Evolutionary conservation across 768 basidiomycete genomes (phyloP).

Genomic region (Glaciozyma antarctica): DNA sequence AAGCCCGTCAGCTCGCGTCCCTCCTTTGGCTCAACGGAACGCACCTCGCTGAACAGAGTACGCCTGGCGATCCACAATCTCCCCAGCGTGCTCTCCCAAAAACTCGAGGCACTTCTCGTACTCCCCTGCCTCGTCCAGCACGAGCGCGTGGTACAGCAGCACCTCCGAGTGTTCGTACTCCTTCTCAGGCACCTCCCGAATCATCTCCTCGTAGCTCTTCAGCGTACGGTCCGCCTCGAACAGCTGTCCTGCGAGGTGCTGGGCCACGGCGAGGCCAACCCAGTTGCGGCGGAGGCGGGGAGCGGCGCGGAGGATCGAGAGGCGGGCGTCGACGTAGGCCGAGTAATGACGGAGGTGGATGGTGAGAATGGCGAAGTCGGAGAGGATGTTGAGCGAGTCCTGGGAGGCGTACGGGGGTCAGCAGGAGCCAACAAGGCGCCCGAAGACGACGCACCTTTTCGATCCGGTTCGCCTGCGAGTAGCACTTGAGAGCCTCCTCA

Average conservation of each 20-base stretch:
- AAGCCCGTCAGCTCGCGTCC: slow-evolving; percentile 6
- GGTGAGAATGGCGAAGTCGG: slow-evolving; percentile 80
- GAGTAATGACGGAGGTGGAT: slow-evolving; percentile 76
- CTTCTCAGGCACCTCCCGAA: slow-evolving; percentile 59
- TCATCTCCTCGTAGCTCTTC: slow-evolving; percentile 54
- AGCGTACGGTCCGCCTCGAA: slow-evolving; percentile 61
- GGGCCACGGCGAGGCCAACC: slow-evolving; percentile 78
- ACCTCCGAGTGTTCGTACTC: slow-evolving; percentile 79
- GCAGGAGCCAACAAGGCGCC: neutral
- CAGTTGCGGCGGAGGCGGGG: slow-evolving; percentile 80
- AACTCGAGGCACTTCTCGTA: slow-evolving; percentile 35
- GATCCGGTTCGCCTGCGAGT: slow-evolving; percentile 74
- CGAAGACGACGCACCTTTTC: slow-evolving; percentile 61
- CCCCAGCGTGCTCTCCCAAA: slow-evolving; percentile 35
- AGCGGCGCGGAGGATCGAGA: slow-evolving; percentile 65
- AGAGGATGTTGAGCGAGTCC: slow-evolving; percentile 90
- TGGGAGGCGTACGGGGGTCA: slow-evolving; percentile 37
- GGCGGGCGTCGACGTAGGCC: slow-evolving; percentile 67
- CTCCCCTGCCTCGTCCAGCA: slow-evolving; percentile 61
- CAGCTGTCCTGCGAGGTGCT: slow-evolving; percentile 69
- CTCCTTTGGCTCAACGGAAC: neutral
- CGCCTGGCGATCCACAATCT: slow-evolving; percentile 56
- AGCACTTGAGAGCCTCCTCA: slow-evolving; percentile 86
- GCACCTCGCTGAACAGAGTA: slow-evolving; percentile 44
- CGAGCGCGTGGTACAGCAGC: slow-evolving; percentile 61